Evolutionary conservation across 2,329 filamentous ascomycete species (phyloP).

Genomic region (Beauveria brongniartii): DNA sequence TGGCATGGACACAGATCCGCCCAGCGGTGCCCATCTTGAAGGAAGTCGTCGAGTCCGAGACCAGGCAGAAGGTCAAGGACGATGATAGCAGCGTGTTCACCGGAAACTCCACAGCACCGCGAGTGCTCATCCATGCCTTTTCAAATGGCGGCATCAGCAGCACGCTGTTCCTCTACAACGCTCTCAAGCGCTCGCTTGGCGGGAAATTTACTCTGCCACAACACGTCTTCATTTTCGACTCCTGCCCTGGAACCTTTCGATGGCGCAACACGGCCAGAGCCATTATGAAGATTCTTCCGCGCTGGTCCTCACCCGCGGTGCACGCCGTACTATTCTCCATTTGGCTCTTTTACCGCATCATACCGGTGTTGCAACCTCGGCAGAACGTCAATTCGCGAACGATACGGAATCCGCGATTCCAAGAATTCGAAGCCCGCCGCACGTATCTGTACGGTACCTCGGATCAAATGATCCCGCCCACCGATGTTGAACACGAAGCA

Average conservation of each 20-base stretch:
- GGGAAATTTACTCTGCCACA: conserved; percentile 25
- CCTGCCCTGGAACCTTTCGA: conserved; percentile 33
- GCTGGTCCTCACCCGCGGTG: conserved; percentile 26
- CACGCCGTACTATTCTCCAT: conserved; percentile 25
- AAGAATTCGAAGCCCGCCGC: conserved; percentile 33
- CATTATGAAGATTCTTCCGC: conserved; percentile 27
- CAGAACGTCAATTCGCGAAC: conserved; percentile 27
- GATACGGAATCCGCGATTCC: conserved; percentile 27
- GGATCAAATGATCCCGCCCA: conserved; percentile 39
- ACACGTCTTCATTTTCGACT: conserved; percentile 6
- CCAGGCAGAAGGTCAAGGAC: conserved; percentile 7
- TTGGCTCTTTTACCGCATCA: conserved; percentile 23
- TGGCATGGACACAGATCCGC: conserved; percentile 25
- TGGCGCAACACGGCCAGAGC: conserved; percentile 32
- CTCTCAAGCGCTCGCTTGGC: conserved; percentile 22
- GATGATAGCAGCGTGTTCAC: conserved; percentile 3
- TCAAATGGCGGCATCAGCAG: conserved; percentile 44
- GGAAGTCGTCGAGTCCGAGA: conserved; percentile 19
- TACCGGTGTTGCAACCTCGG: conserved; percentile 21
- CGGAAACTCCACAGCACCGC: background rate
- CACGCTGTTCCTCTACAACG: conserved; percentile 29
- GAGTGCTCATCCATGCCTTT: conserved; percentile 40
- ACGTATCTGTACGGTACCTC: conserved; percentile 44
- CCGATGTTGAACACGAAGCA: conserved; percentile 41
- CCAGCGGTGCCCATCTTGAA: conserved; percentile 34